Conservation (phyloP, 2,329 filamentous ascomycete species). For the Pseudogymnoascus sp. region DNA sequence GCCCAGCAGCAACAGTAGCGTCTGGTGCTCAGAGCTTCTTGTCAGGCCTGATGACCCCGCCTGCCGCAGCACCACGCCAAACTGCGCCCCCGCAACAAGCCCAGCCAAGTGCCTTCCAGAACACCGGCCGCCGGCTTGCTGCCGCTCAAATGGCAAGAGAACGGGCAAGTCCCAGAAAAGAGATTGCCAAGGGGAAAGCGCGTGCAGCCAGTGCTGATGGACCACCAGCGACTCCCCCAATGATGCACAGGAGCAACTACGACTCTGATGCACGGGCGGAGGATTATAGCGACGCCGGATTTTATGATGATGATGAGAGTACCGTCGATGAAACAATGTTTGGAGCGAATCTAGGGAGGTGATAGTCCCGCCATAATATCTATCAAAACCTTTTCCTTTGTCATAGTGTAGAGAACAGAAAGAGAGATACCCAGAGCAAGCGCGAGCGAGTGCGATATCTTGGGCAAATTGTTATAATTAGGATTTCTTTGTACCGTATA, state of each 20-base stretch:
- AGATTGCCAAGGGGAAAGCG: constrained; percentile 10
- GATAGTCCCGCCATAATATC: constrained; percentile 4
- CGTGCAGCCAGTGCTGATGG: constrained; percentile 29
- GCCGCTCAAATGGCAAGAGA: constrained; percentile 39
- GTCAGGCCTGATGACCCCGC: constrained; percentile 83
- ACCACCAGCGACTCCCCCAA: constrained; percentile 47
- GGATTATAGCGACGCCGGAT: constrained; percentile 35
- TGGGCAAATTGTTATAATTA: constrained; percentile 8
- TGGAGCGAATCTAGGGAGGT: constrained; percentile 13
- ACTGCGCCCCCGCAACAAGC: constrained; percentile 40
- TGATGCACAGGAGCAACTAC: constrained; percentile 52
- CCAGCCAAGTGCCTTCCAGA: constrained; percentile 51
- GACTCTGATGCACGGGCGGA: constrained; percentile 55
- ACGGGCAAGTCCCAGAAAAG: constrained; percentile 6
- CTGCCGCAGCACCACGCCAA: constrained; percentile 56
- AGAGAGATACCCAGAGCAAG: background rate
- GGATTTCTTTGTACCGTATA: constrained; percentile 6
- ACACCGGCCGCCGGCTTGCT: constrained; percentile 52
- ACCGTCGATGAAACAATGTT: constrained; percentile 15
- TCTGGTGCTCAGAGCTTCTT: constrained; percentile 54
- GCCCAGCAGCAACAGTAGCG: constrained; percentile 35
- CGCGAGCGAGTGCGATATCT: constrained; percentile 6
- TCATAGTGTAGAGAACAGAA: constrained; percentile 7
- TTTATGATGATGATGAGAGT: constrained; percentile 31
- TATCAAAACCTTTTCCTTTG: constrained; percentile 2